These are phyloP conservation scores for Colletotrichum spinosum DNA, from an alignment of 2,329 filamentous ascomycete species.

Conservation along the genomic window DNA sequence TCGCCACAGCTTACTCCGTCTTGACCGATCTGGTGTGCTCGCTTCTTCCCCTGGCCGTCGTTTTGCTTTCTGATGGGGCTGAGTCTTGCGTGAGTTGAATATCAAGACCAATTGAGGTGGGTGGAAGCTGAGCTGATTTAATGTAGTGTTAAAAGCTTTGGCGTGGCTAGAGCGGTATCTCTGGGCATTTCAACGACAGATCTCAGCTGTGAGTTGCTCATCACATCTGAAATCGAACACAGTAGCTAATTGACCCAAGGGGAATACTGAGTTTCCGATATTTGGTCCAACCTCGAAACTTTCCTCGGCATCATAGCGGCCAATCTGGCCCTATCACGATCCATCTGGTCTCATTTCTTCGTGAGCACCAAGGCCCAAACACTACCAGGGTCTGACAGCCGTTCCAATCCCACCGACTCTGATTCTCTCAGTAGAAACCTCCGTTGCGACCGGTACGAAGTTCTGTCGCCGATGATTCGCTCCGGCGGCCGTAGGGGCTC, in stretches of 20 bases:
- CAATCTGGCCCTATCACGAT: conserved; percentile 43
- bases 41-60: conserved; percentile 44
- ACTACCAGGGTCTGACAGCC: conserved; percentile 7
- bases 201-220: conserved; percentile 40
- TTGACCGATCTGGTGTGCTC: conserved; percentile 42
- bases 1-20: conserved; percentile 39
- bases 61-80: conserved; percentile 47
- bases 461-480: conserved; percentile 8
- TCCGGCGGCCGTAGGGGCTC: conserved; percentile 10
- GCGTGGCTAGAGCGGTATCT: conserved; percentile 40
- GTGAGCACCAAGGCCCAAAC: conserved; percentile 1
- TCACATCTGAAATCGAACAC: neutral
- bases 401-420: conserved; percentile 20
- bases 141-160: conserved; percentile 41
- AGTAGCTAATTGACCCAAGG: conserved; percentile 36
- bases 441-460: conserved; percentile 26
- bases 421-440: conserved; percentile 29
- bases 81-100: conserved; percentile 40
- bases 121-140: too few relatives aligned
- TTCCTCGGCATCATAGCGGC: conserved; percentile 51
- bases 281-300: conserved; percentile 52
- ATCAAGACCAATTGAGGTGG: neutral
- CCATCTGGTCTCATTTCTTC: conserved; percentile 40
- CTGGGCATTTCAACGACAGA: conserved; percentile 40
- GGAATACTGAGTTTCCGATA: conserved; percentile 47